Evolutionary conservation across 169 alveolate genomes (phyloP).

Genomic region (Cryptosporidium parvum): DNA sequence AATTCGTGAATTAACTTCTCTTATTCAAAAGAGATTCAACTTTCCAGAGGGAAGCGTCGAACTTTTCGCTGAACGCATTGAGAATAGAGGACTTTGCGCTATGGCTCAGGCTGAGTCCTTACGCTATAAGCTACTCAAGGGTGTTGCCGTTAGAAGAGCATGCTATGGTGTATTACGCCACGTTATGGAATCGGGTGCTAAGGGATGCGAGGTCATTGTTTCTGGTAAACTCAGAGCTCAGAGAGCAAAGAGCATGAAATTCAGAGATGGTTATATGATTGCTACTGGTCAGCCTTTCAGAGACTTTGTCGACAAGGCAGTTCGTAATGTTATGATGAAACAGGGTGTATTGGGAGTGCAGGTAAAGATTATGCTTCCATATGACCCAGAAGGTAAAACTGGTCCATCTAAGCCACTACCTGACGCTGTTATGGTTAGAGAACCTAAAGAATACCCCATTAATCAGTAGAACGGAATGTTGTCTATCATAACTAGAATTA

Average conservation of each 20-base stretch:
- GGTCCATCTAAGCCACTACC: constrained; percentile 96
- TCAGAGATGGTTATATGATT: constrained; percentile 97
- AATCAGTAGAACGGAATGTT: constrained; percentile 18
- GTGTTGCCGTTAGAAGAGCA: constrained; percentile 99
- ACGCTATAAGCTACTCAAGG: constrained; percentile 96
- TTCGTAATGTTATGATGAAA: constrained; percentile 97
- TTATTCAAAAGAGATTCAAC: constrained; percentile 98
- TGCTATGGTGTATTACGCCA: constrained; percentile 97
- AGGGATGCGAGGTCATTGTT: constrained; percentile 99
- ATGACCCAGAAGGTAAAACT: constrained; percentile 96
- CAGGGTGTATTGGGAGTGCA: constrained; percentile 97
- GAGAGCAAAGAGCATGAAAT: constrained; percentile 99
- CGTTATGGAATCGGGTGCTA: constrained; percentile 98
- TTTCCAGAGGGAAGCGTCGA: constrained; percentile 96
- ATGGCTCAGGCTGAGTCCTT: constrained; percentile 99
- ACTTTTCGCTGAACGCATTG: constrained; percentile 95
- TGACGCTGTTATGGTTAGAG: constrained; percentile 96
- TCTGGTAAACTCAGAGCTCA: constrained; percentile 99
- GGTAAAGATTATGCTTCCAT: constrained; percentile 96
- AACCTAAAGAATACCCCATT: constrained; percentile 88
- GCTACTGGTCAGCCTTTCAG: constrained; percentile 99
- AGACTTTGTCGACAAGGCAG: constrained; percentile 96
- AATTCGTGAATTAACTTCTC: constrained; percentile 96
- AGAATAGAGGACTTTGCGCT: constrained; percentile 97
- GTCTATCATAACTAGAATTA: constrained; percentile 12